These are phyloP conservation scores for Psidium friedrichsthalianum DNA, from an alignment of 345 rosid species.

Conservation along the genomic window DNA sequence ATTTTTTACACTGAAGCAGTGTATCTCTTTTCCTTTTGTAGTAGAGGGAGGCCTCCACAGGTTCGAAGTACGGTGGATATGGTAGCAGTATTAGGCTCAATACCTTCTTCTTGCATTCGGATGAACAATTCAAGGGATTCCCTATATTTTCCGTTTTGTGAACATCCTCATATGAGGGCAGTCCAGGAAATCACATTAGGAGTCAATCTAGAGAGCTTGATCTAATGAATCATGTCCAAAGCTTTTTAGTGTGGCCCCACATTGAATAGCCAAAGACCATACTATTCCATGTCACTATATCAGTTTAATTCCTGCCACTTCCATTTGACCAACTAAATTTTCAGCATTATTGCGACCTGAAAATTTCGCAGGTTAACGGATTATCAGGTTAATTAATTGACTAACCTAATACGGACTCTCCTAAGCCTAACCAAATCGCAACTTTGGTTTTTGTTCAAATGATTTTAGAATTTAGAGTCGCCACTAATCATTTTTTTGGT, in stretches of 20 bases:
- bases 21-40: conserved; percentile 48
- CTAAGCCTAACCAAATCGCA: too few relatives aligned
- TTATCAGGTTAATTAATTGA: too few relatives aligned
- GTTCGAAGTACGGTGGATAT: conserved; percentile 31
- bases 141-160: conserved; percentile 27
- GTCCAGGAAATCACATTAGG: conserved; percentile 78
- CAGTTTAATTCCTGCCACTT: conserved; percentile 43
- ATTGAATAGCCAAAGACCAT: conserved; percentile 53
- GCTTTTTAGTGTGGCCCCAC: conserved; percentile 42
- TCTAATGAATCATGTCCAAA: conserved; percentile 31
- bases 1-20: conserved; percentile 33
- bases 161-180: conserved; percentile 50
- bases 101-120: conserved; percentile 33
- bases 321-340: conserved; percentile 35
- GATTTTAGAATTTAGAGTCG: too few relatives aligned
- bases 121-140: conserved; percentile 31
- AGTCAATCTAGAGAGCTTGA: conserved; percentile 29
- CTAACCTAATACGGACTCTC: too few relatives aligned
- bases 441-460: too few relatives aligned
- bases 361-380: too few relatives aligned
- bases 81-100: conserved; percentile 40
- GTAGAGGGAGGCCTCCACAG: conserved; percentile 37
- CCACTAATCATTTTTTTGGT: too few relatives aligned
- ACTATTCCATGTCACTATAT: conserved; percentile 55
- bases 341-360: too few relatives aligned